Conservation (phyloP, 139 green algal genomes). For the Axilococcus clingmanii region DNA sequence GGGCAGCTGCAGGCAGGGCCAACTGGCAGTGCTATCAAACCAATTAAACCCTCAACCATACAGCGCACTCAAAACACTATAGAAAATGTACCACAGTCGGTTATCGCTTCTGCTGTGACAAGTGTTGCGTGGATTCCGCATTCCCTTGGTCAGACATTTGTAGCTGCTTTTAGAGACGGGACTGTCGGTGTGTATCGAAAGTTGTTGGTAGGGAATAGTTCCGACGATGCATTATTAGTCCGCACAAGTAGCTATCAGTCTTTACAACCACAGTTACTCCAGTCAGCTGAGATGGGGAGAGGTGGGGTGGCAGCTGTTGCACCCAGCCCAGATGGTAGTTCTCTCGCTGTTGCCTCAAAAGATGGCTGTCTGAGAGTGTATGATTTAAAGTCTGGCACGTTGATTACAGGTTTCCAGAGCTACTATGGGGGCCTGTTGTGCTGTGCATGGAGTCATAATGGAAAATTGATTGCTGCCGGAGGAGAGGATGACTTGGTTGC, state of each 20-base stretch:
- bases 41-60: no score
- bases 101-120: no score
- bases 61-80: no score
- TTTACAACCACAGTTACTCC: no score
- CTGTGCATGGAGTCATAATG: slow-evolving; percentile 75
- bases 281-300: not conserved
- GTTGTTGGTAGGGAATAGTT: slow-evolving; percentile 31
- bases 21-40: no score
- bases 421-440: slow-evolving; percentile 86
- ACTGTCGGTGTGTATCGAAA: slow-evolving; percentile 21
- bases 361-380: slow-evolving; percentile 72
- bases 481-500: slow-evolving; percentile 89
- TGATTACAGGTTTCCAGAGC: slow-evolving; percentile 56
- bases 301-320: slow-evolving; percentile 52
- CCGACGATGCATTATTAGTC: slow-evolving; percentile 8
- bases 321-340: slow-evolving; percentile 57
- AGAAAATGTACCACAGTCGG: no score
- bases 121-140: slow-evolving; percentile 48
- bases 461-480: slow-evolving; percentile 63
- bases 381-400: slow-evolving; percentile 31
- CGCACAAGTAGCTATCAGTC: not conserved
- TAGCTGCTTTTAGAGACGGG: slow-evolving; percentile 44
- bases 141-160: slow-evolving; percentile 32
- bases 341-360: slow-evolving; percentile 59
- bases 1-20: no score